Conservation (phyloP, 2,329 filamentous ascomycete species). For the Verticillium nonalfalfae region DNA sequence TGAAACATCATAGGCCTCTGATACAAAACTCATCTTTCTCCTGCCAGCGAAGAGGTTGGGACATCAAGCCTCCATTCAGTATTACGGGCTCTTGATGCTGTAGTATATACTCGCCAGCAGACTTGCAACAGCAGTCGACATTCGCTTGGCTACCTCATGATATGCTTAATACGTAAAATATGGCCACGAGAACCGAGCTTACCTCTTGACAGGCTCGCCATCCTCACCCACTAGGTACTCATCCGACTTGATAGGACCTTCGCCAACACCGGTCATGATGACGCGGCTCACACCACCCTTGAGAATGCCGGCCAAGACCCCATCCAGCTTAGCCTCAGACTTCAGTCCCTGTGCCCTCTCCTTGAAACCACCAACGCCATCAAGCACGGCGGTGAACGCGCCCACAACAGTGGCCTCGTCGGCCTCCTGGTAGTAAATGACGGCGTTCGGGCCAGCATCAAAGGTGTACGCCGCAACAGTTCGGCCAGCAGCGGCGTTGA, state of each 20-base stretch:
- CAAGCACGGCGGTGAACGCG: conserved; percentile 64
- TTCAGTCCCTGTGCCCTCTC: conserved; percentile 46
- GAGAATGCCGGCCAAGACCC: conserved; percentile 58
- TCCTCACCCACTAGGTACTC: conserved; percentile 68
- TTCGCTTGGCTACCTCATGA: not conserved
- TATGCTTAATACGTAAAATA: not conserved
- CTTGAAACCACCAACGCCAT: conserved; percentile 66
- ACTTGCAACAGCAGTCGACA: not conserved
- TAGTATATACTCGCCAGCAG: not conserved
- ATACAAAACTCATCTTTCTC: too few species aligned
- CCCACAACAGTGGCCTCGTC: conserved; percentile 69
- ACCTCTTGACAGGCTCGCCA: conserved; percentile 40
- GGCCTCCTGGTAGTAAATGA: conserved; percentile 89
- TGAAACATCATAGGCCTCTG: too few species aligned
- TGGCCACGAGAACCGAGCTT: not conserved
- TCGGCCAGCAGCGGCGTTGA: conserved; percentile 75
- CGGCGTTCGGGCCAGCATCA: conserved; percentile 93
- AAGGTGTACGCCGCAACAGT: conserved; percentile 92
- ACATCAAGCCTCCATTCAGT: too few species aligned
- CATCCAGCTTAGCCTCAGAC: conserved; percentile 53
- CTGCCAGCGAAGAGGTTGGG: too few species aligned
- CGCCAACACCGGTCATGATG: conserved; percentile 86
- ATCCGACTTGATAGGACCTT: conserved; percentile 76
- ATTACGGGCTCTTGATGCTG: not conserved
- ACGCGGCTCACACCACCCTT: conserved; percentile 79